Percentiles rank a stretch among this genome's conserved stretches.
Evolutionary conservation across 169 alveolate species (phyloP).

Genomic region (Cryptosporidium xiaoi): DNA sequence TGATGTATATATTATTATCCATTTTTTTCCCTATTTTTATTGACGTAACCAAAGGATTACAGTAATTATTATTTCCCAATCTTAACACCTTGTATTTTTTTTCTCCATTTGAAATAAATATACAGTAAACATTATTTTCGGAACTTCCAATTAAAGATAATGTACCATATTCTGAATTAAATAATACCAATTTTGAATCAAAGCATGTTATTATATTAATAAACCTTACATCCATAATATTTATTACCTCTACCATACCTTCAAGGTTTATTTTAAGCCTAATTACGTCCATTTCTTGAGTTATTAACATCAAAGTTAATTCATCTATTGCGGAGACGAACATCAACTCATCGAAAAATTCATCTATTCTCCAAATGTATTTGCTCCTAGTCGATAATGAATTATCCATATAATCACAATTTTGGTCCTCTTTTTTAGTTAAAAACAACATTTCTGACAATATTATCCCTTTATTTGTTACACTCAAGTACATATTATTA

Average conservation of each 20-base stretch:
- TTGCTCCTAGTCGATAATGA: background rate
- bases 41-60: conserved; percentile 18
- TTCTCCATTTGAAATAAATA: background rate
- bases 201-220: conserved; percentile 7
- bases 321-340: conserved; percentile 9
- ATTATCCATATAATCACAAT: no score
- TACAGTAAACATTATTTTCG: background rate
- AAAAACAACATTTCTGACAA: background rate
- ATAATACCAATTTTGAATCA: conserved; percentile 26
- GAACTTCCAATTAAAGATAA: conserved; percentile 27
- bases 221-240: background rate
- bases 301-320: conserved; percentile 4
- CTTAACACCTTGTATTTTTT: no score
- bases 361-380: background rate
- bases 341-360: conserved; percentile 19
- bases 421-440: no score
- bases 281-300: conserved; percentile 14
- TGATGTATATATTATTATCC: conserved; percentile 5
- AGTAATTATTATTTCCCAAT: no score
- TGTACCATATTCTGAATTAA: background rate
- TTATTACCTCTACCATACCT: background rate
- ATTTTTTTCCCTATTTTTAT: conserved; percentile 5
- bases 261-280: conserved; percentile 2
- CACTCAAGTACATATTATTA: conserved; percentile 14
- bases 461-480: conserved; percentile 25